These are phyloP conservation scores for Psilocybe azurescens DNA, from an alignment of 768 basidiomycete genomes.

Conservation along the genomic window DNA sequence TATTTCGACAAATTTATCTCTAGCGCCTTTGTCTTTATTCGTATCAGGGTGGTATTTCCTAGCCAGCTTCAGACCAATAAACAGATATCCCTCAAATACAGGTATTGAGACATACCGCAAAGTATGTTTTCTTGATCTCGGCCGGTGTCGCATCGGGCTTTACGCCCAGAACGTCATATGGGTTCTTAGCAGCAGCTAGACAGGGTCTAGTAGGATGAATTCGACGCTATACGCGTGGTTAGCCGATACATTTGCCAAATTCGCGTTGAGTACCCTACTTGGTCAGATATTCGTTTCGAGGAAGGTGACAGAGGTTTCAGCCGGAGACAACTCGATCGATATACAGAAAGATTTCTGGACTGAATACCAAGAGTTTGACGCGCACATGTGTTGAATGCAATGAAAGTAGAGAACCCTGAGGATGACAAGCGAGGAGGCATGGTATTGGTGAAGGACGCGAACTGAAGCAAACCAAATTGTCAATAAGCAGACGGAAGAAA, in stretches of 20 bases:
- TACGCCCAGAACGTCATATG: slow-evolving; percentile 92
- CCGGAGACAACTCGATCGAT: slow-evolving; percentile 42
- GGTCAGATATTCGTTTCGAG: slow-evolving; percentile 39
- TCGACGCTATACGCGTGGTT: slow-evolving; percentile 54
- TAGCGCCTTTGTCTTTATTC: slow-evolving; percentile 89
- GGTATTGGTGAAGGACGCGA: slow-evolving; percentile 8
- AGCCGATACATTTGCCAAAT: slow-evolving; percentile 18
- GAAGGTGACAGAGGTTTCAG: slow-evolving; percentile 25
- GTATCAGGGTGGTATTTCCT: slow-evolving; percentile 99
- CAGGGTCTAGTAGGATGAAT: slow-evolving; percentile 73
- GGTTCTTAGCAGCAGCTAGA: slow-evolving; percentile 73
- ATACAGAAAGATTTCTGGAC: slow-evolving; percentile 43
- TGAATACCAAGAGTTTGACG: slow-evolving; percentile 35
- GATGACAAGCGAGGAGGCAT: slow-evolving; percentile 59
- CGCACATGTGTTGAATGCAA: slow-evolving; percentile 63
- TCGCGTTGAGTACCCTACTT: slow-evolving; percentile 37
- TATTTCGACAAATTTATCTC: slow-evolving; percentile 95
- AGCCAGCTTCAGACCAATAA: slow-evolving; percentile 69
- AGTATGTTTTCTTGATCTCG: slow-evolving; percentile 98
- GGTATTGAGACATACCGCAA: slow-evolving; percentile 65
- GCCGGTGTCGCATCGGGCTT: slow-evolving; percentile 78
- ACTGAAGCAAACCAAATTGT: slow-evolving; percentile 13
- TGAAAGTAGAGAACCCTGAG: slow-evolving; percentile 57
- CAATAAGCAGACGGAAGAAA: slow-evolving; percentile 26
- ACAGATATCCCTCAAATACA: slow-evolving; percentile 12